Evolutionary conservation across 2,329 filamentous ascomycete genomes (phyloP).

Genomic region (Mycosphaerella sp.): DNA sequence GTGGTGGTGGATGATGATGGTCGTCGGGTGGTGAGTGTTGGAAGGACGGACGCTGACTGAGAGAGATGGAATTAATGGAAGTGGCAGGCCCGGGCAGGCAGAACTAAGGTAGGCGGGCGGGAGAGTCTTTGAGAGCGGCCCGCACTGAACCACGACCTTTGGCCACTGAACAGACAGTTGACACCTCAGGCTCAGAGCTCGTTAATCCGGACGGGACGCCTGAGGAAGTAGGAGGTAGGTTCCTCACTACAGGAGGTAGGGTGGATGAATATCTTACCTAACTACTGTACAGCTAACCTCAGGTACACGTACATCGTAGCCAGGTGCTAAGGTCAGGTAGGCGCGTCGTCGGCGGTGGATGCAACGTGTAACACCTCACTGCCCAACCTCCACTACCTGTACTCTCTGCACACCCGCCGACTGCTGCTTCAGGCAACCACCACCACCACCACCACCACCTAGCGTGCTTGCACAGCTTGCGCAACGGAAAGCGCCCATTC

Average conservation of each 20-base stretch:
- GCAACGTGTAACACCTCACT: background rate
- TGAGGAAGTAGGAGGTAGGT: too few relatives aligned
- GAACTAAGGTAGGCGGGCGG: background rate
- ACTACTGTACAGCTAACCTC: background rate
- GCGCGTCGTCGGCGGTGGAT: background rate
- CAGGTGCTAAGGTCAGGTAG: background rate
- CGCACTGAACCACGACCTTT: too few relatives aligned
- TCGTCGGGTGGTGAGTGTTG: slow-evolving; percentile 1
- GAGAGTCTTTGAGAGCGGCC: background rate
- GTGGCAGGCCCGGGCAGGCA: background rate
- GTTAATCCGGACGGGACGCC: too few relatives aligned
- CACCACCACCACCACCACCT: background rate
- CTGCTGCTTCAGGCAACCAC: background rate
- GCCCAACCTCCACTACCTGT: too few relatives aligned
- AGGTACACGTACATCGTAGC: too few relatives aligned
- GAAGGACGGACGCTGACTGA: background rate
- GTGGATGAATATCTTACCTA: too few relatives aligned
- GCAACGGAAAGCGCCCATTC: too few relatives aligned
- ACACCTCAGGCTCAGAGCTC: too few relatives aligned
- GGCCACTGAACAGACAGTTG: too few relatives aligned
- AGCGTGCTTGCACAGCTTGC: too few relatives aligned
- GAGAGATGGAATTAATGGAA: background rate
- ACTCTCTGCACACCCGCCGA: background rate
- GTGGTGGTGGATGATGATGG: background rate
- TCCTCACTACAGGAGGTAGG: too few relatives aligned